Evolutionary conservation across 148 eudicot species (phyloP).

Genomic region (Gaultheria prostrata): DNA sequence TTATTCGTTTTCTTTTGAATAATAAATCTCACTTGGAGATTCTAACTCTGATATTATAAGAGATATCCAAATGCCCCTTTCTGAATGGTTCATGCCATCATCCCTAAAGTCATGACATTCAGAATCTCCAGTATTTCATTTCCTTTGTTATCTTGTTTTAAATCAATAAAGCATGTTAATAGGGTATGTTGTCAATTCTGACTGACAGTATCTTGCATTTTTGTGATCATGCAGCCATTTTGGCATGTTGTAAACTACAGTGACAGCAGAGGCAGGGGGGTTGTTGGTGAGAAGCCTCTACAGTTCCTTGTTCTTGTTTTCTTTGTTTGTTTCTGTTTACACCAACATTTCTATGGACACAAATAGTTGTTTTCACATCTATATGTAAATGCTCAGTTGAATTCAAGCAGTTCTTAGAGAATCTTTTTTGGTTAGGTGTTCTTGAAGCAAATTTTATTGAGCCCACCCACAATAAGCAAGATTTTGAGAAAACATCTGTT

Average conservation of each 20-base stretch:
- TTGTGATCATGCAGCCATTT: conserved; percentile 67
- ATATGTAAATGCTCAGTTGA: not conserved
- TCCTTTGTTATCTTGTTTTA: not conserved
- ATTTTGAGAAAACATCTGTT: conserved; percentile 83
- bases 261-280: conserved; percentile 84
- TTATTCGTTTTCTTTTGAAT: not conserved
- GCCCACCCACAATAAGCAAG: conserved; percentile 94
- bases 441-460: conserved; percentile 81
- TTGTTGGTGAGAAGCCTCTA: conserved; percentile 62
- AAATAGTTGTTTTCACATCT: not conserved
- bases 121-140: not conserved
- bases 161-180: not conserved
- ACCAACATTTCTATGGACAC: not conserved
- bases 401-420: not conserved
- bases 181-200: not conserved
- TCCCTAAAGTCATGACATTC: not conserved
- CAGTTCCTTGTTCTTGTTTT: not conserved
- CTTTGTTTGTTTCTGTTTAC: not conserved
- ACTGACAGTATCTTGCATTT: not conserved
- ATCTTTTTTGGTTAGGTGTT: conserved; percentile 43
- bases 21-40: not conserved
- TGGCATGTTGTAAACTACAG: conserved; percentile 66
- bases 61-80: not conserved
- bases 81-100: not conserved
- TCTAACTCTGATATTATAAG: not conserved